Conservation (phyloP, 768 basidiomycete species). For the Serendipita sp. region DNA sequence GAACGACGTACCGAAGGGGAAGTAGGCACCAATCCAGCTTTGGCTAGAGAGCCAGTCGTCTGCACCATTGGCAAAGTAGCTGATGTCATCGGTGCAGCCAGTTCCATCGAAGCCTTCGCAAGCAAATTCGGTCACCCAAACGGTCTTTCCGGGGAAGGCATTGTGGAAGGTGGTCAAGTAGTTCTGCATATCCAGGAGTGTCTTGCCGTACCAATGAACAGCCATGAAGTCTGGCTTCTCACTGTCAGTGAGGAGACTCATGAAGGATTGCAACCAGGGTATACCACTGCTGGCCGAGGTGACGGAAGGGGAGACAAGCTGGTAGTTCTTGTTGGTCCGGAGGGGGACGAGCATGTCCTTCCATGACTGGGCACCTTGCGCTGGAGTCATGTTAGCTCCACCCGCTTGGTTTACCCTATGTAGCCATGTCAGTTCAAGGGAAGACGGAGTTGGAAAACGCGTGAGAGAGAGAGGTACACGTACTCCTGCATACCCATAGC, state of each 20-base stretch:
- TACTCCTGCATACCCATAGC: background rate
- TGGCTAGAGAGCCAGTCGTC: background rate
- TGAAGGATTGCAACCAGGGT: slow-evolving; percentile 47
- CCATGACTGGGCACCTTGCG: slow-evolving; percentile 39
- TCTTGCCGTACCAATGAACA: slow-evolving; percentile 53
- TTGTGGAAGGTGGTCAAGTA: slow-evolving; percentile 23
- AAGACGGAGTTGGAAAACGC: background rate
- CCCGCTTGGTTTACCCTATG: slow-evolving; percentile 46
- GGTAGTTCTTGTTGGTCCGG: slow-evolving; percentile 31
- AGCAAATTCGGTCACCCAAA: slow-evolving; percentile 60
- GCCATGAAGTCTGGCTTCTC: slow-evolving; percentile 38
- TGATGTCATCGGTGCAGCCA: background rate
- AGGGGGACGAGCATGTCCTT: slow-evolving; percentile 43
- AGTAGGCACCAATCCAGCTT: background rate
- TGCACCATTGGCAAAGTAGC: background rate
- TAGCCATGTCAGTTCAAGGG: background rate
- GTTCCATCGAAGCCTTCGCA: slow-evolving; percentile 25
- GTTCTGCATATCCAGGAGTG: slow-evolving; percentile 29
- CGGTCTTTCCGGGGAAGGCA: slow-evolving; percentile 22
- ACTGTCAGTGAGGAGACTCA: slow-evolving; percentile 15
- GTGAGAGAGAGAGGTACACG: background rate
- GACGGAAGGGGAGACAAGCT: slow-evolving; percentile 45
- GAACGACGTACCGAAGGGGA: background rate
- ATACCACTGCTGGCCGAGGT: slow-evolving; percentile 44
- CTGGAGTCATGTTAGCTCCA: slow-evolving; percentile 46